Conservation (phyloP, 2,329 filamentous ascomycete species). For the Diaporthe citrichinensis region DNA sequence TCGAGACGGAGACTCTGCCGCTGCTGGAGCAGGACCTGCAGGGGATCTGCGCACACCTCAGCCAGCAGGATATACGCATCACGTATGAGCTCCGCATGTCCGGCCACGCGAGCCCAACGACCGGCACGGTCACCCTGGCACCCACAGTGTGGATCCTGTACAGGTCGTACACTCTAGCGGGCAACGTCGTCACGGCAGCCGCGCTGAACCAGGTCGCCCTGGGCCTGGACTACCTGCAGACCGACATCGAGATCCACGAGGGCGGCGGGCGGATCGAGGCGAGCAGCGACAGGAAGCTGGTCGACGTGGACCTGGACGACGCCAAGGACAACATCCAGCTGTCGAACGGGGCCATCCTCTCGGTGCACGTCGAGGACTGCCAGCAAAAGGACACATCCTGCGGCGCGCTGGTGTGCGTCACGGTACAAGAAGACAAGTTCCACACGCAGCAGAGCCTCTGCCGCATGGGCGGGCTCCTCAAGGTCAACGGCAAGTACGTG, state of each 20-base stretch:
- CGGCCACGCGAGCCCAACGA: not conserved
- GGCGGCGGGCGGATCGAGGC: constrained; percentile 33
- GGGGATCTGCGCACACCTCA: constrained; percentile 28
- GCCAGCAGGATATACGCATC: constrained; percentile 35
- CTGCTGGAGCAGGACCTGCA: constrained; percentile 35
- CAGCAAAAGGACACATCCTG: constrained; percentile 17
- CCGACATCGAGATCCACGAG: constrained; percentile 35
- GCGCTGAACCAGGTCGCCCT: constrained; percentile 33
- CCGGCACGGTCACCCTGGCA: constrained; percentile 17
- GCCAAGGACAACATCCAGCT: constrained; percentile 35
- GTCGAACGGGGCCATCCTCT: constrained; percentile 20
- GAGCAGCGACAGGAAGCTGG: constrained; percentile 25
- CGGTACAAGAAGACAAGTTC: not conserved
- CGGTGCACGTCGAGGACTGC: constrained; percentile 32
- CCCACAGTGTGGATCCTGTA: constrained; percentile 39
- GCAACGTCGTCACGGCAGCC: not conserved
- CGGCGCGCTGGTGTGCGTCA: constrained; percentile 37
- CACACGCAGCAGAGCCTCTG: constrained; percentile 26
- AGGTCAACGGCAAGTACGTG: constrained; percentile 38
- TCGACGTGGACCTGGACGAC: constrained; percentile 21
- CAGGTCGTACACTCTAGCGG: not conserved
- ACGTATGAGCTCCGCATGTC: constrained; percentile 40
- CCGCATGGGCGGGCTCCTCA: constrained; percentile 38
- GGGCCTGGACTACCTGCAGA: constrained; percentile 32
- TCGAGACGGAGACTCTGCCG: constrained; percentile 37